Evolutionary conservation across 2,329 filamentous ascomycete species (phyloP), one percentile per base, ranked within the genome.

Genomic region (Neonectria faginata): DNA sequence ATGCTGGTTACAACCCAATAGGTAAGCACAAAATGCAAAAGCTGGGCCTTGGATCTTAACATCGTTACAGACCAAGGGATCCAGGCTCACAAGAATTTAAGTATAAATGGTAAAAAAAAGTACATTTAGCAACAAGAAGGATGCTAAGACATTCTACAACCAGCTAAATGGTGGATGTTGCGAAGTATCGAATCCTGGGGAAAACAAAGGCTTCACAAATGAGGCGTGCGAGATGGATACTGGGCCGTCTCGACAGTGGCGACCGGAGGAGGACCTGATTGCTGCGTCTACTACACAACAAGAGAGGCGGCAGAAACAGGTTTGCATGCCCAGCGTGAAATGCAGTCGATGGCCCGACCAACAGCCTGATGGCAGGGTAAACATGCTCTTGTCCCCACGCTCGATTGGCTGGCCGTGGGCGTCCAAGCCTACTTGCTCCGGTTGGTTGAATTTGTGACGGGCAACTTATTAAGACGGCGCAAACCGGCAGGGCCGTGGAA

Each of bases 341-440:
- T 29, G 51, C 45, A 64, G 44, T 36, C 42, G 69, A 56, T 68
- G 64, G 54, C 67, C 70, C 71, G 71, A 68, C 45, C 66, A 70
- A 73, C 64, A 63, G 65, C 57, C 59, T 63, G 62, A 58, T 54
- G 60, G 64, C 67, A 63, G 20, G 27, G 52, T 57, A 60, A 71
- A 64, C 67, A 73, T 73, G 70, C 67, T 33, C 53, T 39, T 62
- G 56, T 66, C 47, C 64, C 60, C 33, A 18, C 22, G 39, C 33
- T 64, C 54, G 45, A 69, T 73, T 68, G 67, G 64, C 41, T 69
- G 45, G 60, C 57, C 57, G 36, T 52, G 27, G 55, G 55, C 29
- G 50, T 57, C 61, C 55, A 65, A 52, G 11, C 68, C 68, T 67
- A 69, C 63, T 71, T 62, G 14, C 42, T 64, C 45, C 48, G 47